Conservation (phyloP, 331 rosid species). For the Malus hybrid region DNA sequence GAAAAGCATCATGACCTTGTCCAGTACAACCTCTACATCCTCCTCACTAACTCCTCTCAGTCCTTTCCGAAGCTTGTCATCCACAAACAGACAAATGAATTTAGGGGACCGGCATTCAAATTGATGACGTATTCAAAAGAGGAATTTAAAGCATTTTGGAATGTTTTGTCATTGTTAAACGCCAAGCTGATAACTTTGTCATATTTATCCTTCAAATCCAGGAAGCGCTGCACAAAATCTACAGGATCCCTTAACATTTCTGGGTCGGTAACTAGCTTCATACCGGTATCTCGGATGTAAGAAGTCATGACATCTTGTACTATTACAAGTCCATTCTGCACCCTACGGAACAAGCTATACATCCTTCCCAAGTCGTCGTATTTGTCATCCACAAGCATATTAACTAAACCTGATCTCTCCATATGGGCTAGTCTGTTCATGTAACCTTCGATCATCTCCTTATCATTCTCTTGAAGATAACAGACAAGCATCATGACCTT, state of each 20-base stretch:
- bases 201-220: slow-evolving; percentile 67
- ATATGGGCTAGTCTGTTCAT: slow-evolving; percentile 63
- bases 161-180: slow-evolving; percentile 63
- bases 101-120: slow-evolving; percentile 75
- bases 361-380: slow-evolving; percentile 69
- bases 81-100: slow-evolving; percentile 51
- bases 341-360: slow-evolving; percentile 64
- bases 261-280: slow-evolving; percentile 70
- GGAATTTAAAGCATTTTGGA: slow-evolving; percentile 71
- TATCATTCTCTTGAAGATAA: slow-evolving; percentile 43
- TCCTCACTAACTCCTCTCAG: slow-evolving; percentile 78
- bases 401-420: slow-evolving; percentile 76
- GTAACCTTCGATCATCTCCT: slow-evolving; percentile 77
- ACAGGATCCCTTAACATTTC: slow-evolving; percentile 76
- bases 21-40: slow-evolving; percentile 66
- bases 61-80: slow-evolving; percentile 37
- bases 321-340: slow-evolving; percentile 40
- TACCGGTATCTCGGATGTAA: slow-evolving; percentile 62
- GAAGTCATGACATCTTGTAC: slow-evolving; percentile 64
- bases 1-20: slow-evolving; percentile 85
- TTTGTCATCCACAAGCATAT: slow-evolving; percentile 68
- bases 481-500: slow-evolving; percentile 88
- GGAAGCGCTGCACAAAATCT: slow-evolving; percentile 67
- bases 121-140: slow-evolving; percentile 75
- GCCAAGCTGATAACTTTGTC: slow-evolving; percentile 58